Evolutionary conservation across 352 stramenopile genomes (phyloP), one percentile per base, ranked within the genome.

Genomic region (Phytophthora chlamydospora): DNA sequence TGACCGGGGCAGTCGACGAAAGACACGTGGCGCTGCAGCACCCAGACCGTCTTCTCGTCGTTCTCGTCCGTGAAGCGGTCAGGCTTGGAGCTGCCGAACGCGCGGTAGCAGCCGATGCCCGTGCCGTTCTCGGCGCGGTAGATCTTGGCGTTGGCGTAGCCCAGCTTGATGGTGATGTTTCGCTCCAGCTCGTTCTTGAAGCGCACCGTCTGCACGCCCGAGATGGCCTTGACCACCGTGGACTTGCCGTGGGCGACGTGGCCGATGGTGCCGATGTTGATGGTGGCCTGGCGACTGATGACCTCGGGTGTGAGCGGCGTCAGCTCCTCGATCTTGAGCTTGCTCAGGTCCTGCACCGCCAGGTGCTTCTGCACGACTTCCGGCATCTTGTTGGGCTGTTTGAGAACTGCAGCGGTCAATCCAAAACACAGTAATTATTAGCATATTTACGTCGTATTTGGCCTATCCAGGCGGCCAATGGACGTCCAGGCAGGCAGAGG

Each of bases 111-210:
- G 49, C 86, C 86, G 42, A 93, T 90, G 45, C 89, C 89, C 10
- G 77, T 66, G 44, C 76, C 82, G 52, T 90, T 93, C 66, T 96
- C 88, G 10, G 85, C 85, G 56, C 83, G 72, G 89, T 99, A 99
- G 78, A 99, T 99, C 85, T 99, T 99, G 48, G 98, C 98, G 76
- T 99, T 99, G 53, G 98, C 98, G 75, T 99, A 99, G 53, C 98
- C 98, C n/a, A 99, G 85, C 85, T 99, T 99, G 86, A 99, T 99
- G 53, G 98, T 99, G 77, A 99, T 99, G 87, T 99, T 99, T 71
- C 98, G 94, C 77, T 99, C 97, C 63, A 99, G 78, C 75, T 99
- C 98, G 78, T 99, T 99, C 81, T 98, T 99, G 75, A 98, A 98
- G 32, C 95, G 94, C 45, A 99, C 95, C 5, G 96, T 98, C 80